These are phyloP conservation scores for Alisma plantagoaquatica DNA, from an alignment of 106 monocot genomes.

Conservation along the genomic window DNA sequence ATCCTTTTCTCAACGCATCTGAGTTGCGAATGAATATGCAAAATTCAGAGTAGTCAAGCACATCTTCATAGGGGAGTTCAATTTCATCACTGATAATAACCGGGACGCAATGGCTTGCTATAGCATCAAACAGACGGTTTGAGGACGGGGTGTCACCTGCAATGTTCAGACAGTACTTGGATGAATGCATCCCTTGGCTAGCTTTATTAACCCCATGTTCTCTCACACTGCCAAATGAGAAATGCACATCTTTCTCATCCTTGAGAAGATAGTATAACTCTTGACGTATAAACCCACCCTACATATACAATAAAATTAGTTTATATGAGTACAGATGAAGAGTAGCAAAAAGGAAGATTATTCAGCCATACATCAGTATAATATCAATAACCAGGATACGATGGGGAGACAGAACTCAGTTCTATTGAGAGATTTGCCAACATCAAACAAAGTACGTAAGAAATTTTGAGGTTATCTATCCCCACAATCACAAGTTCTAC, in stretches of 20 bases:
- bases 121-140: slow-evolving; percentile 60
- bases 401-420: no score
- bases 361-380: no score
- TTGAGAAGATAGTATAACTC: slow-evolving; percentile 38
- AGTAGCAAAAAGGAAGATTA: neutral
- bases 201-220: slow-evolving; percentile 29
- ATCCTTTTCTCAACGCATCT: slow-evolving; percentile 50
- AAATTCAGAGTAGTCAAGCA: slow-evolving; percentile 56
- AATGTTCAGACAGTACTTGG: slow-evolving; percentile 49
- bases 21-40: slow-evolving; percentile 53
- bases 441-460: no score
- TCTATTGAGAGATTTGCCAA: no score
- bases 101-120: slow-evolving; percentile 64
- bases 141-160: slow-evolving; percentile 55
- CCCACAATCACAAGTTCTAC: no score
- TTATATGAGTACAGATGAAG: neutral
- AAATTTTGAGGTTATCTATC: no score
- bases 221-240: slow-evolving; percentile 29
- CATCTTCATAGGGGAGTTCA: slow-evolving; percentile 63
- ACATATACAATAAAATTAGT: neutral
- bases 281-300: slow-evolving; percentile 36
- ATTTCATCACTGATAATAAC: slow-evolving; percentile 65
- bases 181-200: slow-evolving; percentile 41
- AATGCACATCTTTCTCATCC: slow-evolving; percentile 42
- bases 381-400: no score